Base-by-base conservation (phyloP, 495 filamentous ascomycete genomes). In the Aspergillus hancockii region DNA sequence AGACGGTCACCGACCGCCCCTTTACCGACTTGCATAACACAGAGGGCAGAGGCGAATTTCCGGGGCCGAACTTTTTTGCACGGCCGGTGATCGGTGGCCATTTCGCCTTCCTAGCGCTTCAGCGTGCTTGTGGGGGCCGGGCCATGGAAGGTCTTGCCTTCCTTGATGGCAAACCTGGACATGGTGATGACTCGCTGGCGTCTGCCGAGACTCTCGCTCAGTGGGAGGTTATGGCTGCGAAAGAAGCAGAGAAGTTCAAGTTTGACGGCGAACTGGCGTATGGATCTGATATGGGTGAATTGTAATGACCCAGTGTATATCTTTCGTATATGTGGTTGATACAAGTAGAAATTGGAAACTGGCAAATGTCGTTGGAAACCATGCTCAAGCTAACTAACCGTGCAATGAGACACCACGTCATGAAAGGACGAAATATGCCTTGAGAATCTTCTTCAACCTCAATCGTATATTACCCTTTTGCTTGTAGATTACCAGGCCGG, bases 11-110 rank as follows among this genome's bases (percentile, higher is more conserved):
- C 41, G 86, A 93, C 67, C 81, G 81, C 0, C 90, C 93, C 0
- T 81, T 96, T 31, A 92, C 91, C 1, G 93, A 97, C 67, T 79
- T 95, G 40, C 92, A 95, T 70, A 83, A 93, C 25, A 93, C 90
- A 0, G 88, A 92, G 63, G 83, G 82, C 6, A 73, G 79, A 22
- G 88, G 88, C 4, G 85, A 81, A 2, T 92, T 84, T 64, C 86
- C 85, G 10, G 86, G 86, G 0, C 79, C 86, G 55, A 77, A 79
- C 47, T 96, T 96, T 78, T 87, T 87, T 72, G 91, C 90, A 3
- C 74, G 92, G 21, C 93, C 93, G 12, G 93, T 96, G 2, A 84
- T 92, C 30, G 93, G 93, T 10, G 93, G 90, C 2, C 89, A 92
- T 70, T 97, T 96, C 79, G 88, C 91, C 9, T 88, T 93, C 57